A percentile compares a stretch with the other conserved stretches of the same genome.
phyloP scores from a whole-genome alignment of 805 yeast species.

The Dipodascus geniculatus region DNA sequence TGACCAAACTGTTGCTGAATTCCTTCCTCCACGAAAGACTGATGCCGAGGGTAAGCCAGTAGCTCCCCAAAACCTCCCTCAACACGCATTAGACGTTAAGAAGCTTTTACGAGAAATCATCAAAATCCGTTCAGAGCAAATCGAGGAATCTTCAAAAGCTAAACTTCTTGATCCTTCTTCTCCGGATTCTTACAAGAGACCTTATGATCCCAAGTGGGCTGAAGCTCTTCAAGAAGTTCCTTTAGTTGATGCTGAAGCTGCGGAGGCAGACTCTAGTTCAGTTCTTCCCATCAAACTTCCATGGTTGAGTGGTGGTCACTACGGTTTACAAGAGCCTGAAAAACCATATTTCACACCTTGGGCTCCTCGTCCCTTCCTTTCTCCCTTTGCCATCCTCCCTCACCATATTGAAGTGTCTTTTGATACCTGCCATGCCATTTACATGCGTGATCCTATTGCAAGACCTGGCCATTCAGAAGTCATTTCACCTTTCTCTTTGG shows the following conservation, averaged over 20 bases:
- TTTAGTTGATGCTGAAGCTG: constrained; percentile 33
- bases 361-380: constrained; percentile 87
- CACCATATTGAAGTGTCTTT: constrained; percentile 85
- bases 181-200: constrained; percentile 21
- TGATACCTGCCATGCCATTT: constrained; percentile 91
- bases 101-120: constrained; percentile 21
- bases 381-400: constrained; percentile 87
- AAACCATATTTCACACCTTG: constrained; percentile 94
- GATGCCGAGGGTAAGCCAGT: constrained; percentile 13
- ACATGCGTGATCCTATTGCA: constrained; percentile 92
- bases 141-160: constrained; percentile 9
- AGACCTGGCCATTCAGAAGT: constrained; percentile 96
- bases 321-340: constrained; percentile 65
- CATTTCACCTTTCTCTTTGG: constrained; percentile 73
- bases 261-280: constrained; percentile 38
- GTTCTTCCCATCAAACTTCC: constrained; percentile 46
- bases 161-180: constrained; percentile 5
- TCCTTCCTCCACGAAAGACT: constrained; percentile 6
- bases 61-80: constrained; percentile 1
- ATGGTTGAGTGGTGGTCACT: constrained; percentile 65
- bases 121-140: constrained; percentile 18
- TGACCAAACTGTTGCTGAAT: constrained; percentile 6
- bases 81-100: constrained; percentile 17
- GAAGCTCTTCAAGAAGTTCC: constrained; percentile 33
- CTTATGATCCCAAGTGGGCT: constrained; percentile 43